Base-by-base conservation (phyloP, 495 filamentous ascomycete species). In the Hypomontagnella submonticulosa region DNA sequence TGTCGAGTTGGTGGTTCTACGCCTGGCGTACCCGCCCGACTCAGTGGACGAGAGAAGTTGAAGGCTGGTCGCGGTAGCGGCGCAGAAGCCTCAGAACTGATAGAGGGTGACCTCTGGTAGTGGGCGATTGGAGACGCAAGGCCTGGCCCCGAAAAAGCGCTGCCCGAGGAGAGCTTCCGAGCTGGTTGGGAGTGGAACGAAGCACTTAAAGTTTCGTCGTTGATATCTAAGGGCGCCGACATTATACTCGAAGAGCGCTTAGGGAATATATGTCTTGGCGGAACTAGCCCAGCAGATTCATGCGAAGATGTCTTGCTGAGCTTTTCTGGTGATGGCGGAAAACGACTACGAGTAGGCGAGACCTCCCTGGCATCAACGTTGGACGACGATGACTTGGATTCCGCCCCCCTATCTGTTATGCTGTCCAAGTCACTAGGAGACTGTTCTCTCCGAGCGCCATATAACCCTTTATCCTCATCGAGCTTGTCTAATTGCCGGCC, bases 1-100 rank as follows among this genome's bases (percentile, higher is more conserved):
- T 88, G 83, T 13, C 85, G 80, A 18, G 76, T 80, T 37, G 88
- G 84, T 2, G 76, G 56, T 23, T 92, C 89, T 20, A 85, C 61
- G 8, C 78, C 87, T 11, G 91, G 84, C 44, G 85, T 87, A 54
- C 88, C 89, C 7, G 89, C 87, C 62, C 92, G 84, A 75, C 95
- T 97, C 27, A 95, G 66, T 2, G 95, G 95, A 5, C 95, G 82
- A 2, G 95, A 97, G 75, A 98, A 98, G 74, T 98, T 99, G 73
- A 93, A 94, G 1, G 90, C 83, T 1, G 91, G 90, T 30, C 90
- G 86, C 1, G 88, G 85, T 30, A 90, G 80, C 15, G 67, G 76
- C 50, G 74, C 74, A 41, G 84, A 86, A 32, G 84, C 84, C 50
- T 96, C 92, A 1, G 93, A 97, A 65, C 86, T 88, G 40, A 93